phyloP scores from a whole-genome alignment of 495 filamentous ascomycete species.

The Immersiella caudata region DNA sequence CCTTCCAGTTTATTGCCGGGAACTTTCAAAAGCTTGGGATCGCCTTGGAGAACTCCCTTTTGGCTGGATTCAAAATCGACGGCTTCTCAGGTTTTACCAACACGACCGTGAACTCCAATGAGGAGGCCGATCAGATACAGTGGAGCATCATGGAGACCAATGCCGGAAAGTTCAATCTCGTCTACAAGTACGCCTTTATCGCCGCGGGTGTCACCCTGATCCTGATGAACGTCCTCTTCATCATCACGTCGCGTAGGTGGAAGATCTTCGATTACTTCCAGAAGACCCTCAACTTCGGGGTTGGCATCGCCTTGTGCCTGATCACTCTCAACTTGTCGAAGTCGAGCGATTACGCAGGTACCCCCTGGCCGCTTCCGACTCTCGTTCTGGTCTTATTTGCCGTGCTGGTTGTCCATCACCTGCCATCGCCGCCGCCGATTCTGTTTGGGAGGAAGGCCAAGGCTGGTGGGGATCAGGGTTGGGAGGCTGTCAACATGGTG shows the following conservation, averaged over 20 bases:
- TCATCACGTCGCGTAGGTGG: conserved; percentile 39
- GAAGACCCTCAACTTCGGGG: conserved; percentile 39
- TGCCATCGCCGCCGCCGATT: conserved; percentile 36
- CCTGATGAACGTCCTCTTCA: conserved; percentile 37
- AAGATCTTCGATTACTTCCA: conserved; percentile 41
- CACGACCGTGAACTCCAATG: background rate
- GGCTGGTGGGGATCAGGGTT: background rate
- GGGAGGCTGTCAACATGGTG: background rate
- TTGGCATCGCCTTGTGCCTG: conserved; percentile 37
- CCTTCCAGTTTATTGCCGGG: background rate
- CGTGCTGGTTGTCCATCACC: conserved; percentile 41
- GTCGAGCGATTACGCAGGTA: conserved; percentile 30
- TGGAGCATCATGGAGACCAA: background rate
- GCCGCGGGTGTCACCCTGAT: background rate
- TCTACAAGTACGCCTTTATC: conserved; percentile 1
- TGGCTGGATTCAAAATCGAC: background rate
- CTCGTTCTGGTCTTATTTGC: conserved; percentile 39
- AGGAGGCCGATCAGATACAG: background rate
- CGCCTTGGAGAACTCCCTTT: conserved; percentile 7
- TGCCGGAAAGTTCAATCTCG: background rate
- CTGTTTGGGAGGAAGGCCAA: conserved; percentile 24
- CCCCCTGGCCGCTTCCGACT: conserved; percentile 45
- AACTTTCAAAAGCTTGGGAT: background rate
- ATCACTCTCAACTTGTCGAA: conserved; percentile 34
- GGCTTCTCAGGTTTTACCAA: background rate